Conservation (phyloP, 495 filamentous ascomycete genomes). For the Penicillium ochrochloron region DNA sequence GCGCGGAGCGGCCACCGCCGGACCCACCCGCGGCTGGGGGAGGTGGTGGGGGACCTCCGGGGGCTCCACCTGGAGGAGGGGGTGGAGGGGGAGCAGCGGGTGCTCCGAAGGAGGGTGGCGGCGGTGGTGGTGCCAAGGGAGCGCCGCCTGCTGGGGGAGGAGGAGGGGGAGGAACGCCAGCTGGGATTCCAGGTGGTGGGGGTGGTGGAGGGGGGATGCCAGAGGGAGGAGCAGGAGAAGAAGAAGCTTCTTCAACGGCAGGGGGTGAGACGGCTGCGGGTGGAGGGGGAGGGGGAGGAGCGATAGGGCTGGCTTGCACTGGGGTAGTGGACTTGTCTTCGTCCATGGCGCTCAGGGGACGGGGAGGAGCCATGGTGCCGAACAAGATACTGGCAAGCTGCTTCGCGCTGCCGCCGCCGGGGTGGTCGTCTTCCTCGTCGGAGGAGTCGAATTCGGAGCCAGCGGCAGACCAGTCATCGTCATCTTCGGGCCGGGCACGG, state of each 20-base stretch:
- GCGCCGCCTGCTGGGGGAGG: slow-evolving; percentile 36
- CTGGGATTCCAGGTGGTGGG: slow-evolving; percentile 35
- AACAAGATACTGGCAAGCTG: slow-evolving; percentile 93
- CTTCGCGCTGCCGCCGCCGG: slow-evolving; percentile 80
- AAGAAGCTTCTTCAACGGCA: slow-evolving; percentile 35
- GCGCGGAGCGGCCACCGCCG: slow-evolving; percentile 58
- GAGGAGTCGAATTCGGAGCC: slow-evolving; percentile 77
- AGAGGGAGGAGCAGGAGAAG: slow-evolving; percentile 34
- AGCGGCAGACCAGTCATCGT: slow-evolving; percentile 84
- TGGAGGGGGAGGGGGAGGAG: slow-evolving; percentile 34
- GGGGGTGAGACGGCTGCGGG: slow-evolving; percentile 39
- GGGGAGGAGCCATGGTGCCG: slow-evolving; percentile 94
- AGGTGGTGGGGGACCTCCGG: slow-evolving; percentile 32
- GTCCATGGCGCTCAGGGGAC: slow-evolving; percentile 82
- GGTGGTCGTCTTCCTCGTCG: slow-evolving; percentile 71
- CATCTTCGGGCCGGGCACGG: slow-evolving; percentile 71
- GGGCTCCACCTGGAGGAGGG: slow-evolving; percentile 29
- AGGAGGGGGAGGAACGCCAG: slow-evolving; percentile 32
- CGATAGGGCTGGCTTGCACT: slow-evolving; percentile 40
- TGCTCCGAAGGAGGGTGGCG: slow-evolving; percentile 43
- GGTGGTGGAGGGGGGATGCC: slow-evolving; percentile 47
- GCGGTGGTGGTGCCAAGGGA: slow-evolving; percentile 40
- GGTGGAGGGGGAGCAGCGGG: slow-evolving; percentile 33
- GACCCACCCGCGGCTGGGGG: slow-evolving; percentile 48
- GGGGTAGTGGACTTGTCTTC: slow-evolving; percentile 58